These are phyloP conservation scores for Trypanosoma scelopori DNA, from an alignment of 208 protist species.

Conservation along the genomic window DNA sequence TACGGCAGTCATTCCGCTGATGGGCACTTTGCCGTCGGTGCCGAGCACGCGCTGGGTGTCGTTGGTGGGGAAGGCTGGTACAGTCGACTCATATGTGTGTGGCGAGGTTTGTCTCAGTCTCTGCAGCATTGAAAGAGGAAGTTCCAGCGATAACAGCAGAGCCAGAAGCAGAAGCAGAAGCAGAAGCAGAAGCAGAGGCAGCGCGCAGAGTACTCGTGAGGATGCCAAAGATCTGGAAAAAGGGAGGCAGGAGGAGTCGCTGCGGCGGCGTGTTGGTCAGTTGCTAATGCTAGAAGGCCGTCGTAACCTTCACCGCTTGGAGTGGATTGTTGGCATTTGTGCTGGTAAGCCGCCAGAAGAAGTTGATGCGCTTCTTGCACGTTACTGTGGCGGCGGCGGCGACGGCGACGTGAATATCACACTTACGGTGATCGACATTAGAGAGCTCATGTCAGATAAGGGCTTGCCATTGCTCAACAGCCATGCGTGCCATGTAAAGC, in stretches of 20 bases:
- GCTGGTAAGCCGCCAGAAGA: conserved; percentile 3
- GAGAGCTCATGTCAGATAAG: conserved; percentile 3
- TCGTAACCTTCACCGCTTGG: conserved; percentile 35
- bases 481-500: conserved; percentile 11
- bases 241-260: conserved; percentile 20
- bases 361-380: conserved; percentile 14
- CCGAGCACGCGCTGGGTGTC: conserved; percentile 18
- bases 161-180: background rate
- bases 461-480: conserved; percentile 14
- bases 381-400: background rate
- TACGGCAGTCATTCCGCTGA: conserved; percentile 29
- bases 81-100: conserved; percentile 30
- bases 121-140: background rate
- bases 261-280: conserved; percentile 18
- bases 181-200: background rate
- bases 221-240: background rate
- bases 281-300: conserved; percentile 9
- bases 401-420: background rate
- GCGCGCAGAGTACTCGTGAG: background rate
- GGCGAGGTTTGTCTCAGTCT: conserved; percentile 37
- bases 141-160: too few relatives aligned
- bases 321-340: conserved; percentile 38
- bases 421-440: conserved; percentile 20
- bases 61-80: conserved; percentile 42
- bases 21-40: conserved; percentile 15